phyloP scores from a whole-genome alignment of 2,329 filamentous ascomycete species.

The Aspergillus pseudonomiae region DNA sequence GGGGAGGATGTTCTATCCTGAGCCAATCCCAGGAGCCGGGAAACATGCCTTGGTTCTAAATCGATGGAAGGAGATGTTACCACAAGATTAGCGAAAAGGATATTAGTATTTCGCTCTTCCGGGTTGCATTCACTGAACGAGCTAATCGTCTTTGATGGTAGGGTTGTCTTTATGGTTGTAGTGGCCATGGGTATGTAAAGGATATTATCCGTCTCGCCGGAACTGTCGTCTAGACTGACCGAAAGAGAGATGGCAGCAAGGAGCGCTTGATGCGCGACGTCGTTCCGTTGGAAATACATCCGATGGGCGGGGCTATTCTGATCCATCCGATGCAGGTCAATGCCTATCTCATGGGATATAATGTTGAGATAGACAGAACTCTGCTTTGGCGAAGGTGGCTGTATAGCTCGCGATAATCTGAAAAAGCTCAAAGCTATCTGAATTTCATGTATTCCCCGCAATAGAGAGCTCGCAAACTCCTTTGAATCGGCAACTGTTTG shows the following conservation, averaged over 20 bases:
- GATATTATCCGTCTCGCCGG: conserved; percentile 80
- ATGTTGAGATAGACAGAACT: conserved; percentile 80
- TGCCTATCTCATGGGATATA: conserved; percentile 93
- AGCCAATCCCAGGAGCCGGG: conserved; percentile 77
- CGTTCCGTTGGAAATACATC: conserved; percentile 95
- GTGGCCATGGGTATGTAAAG: conserved; percentile 97
- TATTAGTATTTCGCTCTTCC: conserved; percentile 90
- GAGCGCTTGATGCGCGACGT: conserved; percentile 92
- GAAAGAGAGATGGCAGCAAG: conserved; percentile 91
- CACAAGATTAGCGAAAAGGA: conserved; percentile 93
- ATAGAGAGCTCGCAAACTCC: conserved; percentile 85
- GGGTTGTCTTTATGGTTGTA: conserved; percentile 87
- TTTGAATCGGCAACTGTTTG: conserved; percentile 89
- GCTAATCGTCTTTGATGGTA: conserved; percentile 92
- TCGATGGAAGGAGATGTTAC: conserved; percentile 95
- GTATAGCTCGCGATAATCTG: conserved; percentile 78
- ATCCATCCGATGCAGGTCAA: conserved; percentile 90
- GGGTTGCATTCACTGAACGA: conserved; percentile 69
- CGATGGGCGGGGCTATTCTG: conserved; percentile 91
- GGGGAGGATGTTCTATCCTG: conserved; percentile 56
- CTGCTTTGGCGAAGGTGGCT: conserved; percentile 66
- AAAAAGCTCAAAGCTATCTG: conserved; percentile 94
- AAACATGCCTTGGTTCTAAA: conserved; percentile 87
- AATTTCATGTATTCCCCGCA: conserved; percentile 92
- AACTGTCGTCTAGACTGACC: conserved; percentile 87